Base-by-base conservation (phyloP, 2,329 filamentous ascomycete species). In the Sporothrix schenckii region DNA sequence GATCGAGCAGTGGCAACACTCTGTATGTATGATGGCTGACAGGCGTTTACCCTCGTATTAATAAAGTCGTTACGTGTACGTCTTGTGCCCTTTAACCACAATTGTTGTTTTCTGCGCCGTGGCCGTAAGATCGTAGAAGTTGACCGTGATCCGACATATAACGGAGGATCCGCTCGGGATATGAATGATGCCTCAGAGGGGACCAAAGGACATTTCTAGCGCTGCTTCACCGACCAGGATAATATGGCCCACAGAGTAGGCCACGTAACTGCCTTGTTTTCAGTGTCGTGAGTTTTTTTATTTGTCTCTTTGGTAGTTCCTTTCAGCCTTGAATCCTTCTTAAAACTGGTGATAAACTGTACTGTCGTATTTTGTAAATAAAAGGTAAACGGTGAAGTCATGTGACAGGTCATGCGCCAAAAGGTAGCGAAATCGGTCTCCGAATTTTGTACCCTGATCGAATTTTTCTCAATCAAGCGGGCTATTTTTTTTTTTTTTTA, bases 1-100 rank as follows among this genome's bases (percentile, higher is more conserved):
- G 14, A 27, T n/a, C 54, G 39, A 27, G 21, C 58, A 63, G 41
- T 2, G 39, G 47, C 34, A 44, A 27, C 58, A 49, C 24, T 30
- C 66, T 73, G 72, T 75, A 73, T 74, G 72, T 75, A 74, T 73
- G 74, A 74, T 68, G 73, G 73, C 74, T 69, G 72, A 72, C 68
- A 70, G 73, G 72, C 72, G 72, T 74, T 75, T 67, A 69, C 61
- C 39, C 54, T 61, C 60, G 52, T 68, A 71, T 69, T 71, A 74
- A 71, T 73, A 44, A 70, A 66, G 49, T 60, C 49, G 47, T 54
- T 47, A 27, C 39, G 70, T 19, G 66, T 47, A 24, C 44, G 13
- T 24, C 27, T 19, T 47, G 47, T 66, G 11, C 24, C 21, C 21
- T 54, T 9, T 27, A 16, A 3, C 11, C 6, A 6, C 6, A 1